Conservation (phyloP, 805 yeast species). For the Sungouiozyma ichnusensis region DNA sequence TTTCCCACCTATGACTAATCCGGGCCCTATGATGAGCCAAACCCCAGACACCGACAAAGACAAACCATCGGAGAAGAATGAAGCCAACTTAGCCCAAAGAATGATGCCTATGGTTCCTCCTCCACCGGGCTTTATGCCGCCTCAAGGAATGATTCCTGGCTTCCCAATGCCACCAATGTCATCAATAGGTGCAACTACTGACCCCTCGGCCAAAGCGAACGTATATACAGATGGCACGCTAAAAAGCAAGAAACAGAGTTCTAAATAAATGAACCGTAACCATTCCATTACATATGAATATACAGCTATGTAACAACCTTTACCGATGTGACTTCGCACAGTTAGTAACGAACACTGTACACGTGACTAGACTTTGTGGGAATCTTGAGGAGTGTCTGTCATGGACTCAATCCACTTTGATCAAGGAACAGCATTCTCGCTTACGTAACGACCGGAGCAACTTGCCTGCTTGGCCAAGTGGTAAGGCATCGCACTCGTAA, state of each 20-base stretch:
- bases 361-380: too few relatives aligned
- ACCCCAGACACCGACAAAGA: slow-evolving; percentile 2
- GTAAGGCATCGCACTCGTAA: slow-evolving; percentile 50
- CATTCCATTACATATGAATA: background rate
- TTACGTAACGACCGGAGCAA: background rate
- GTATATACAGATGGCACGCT: background rate
- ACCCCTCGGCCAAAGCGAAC: background rate
- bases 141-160: slow-evolving; percentile 20
- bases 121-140: slow-evolving; percentile 25
- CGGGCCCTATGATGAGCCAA: slow-evolving; percentile 7
- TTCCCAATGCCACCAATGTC: slow-evolving; percentile 15
- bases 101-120: slow-evolving; percentile 21
- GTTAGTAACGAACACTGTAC: too few relatives aligned
- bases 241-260: too few relatives aligned
- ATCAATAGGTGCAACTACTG: slow-evolving; percentile 9
- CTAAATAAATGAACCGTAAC: background rate
- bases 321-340: too few relatives aligned
- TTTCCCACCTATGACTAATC: background rate
- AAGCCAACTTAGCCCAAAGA: slow-evolving; percentile 4
- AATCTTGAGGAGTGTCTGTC: too few relatives aligned
- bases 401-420: too few relatives aligned
- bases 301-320: background rate
- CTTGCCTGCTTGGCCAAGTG: slow-evolving; percentile 47
- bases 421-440: background rate
- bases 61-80: slow-evolving; percentile 4